Evolutionary conservation across 2,329 filamentous ascomycete species (phyloP), one percentile per base, ranked within the genome.

Genomic region (Colletotrichum incanum): DNA sequence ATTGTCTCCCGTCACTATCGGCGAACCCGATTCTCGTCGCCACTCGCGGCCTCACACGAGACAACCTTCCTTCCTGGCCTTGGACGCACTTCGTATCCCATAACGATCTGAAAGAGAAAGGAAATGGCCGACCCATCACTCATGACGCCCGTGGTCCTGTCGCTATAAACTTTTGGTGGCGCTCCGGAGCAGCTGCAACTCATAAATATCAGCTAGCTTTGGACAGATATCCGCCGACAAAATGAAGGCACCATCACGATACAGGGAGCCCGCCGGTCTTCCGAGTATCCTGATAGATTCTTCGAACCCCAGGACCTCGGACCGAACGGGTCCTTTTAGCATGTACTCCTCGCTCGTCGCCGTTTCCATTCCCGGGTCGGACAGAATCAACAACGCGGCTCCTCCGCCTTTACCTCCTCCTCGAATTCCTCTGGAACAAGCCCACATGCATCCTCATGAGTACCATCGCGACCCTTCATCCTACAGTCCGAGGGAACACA

Each of bases 361-460:
- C 54, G 82, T 86, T 78, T 79, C 82, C 61, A 87, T 87, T 71
- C 85, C 83, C 43, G 83, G 84, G 60, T 76, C 80, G 18, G 74
- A 76, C 56, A 78, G 76, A 69, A 74, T 78, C 71, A 76, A 80
- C 73, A 56, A 56, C 52, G 52, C 52, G 2, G 83, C 79, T 3
- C 85, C 85, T 71, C 85, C 85, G 63, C 82, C 85, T 45, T 74
- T 87, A 55, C 85, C 85, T n/a, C 85, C 85, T 23, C 85, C 85
- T 7, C 80, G 80, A 60, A 76, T 82, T 6, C 82, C 82, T 8
- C 78, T 82, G 47, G 70, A 70, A 45, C 31, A 31, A 28, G 20
- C 49, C 20, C 59, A 58, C n/a, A 70, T 72, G 70, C 59, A 72
- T 70, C 68, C 49, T 18, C 76, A 78, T 47, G 82, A 82, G 47